phyloP scores from a whole-genome alignment of 805 yeast species.

The Hanseniaspora nectarophila region DNA sequence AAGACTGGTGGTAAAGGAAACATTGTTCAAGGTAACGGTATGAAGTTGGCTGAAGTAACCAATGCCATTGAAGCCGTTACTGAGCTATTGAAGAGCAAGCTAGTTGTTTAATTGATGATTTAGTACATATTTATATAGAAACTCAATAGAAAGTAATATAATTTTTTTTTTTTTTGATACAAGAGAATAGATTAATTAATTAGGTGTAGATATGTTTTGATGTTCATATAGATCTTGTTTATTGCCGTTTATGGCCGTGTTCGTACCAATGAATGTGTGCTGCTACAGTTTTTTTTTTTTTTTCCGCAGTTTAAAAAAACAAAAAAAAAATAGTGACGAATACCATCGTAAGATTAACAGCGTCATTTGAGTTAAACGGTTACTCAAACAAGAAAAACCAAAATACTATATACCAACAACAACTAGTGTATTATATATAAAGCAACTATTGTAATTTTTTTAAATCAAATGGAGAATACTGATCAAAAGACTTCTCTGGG shows the following conservation, averaged over 20 bases:
- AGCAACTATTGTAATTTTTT: no score
- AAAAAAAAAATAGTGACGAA: no score
- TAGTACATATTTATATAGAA: background rate
- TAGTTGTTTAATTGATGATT: constrained; percentile 23
- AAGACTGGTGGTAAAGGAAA: constrained; percentile 98
- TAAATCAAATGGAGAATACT: constrained; percentile 12
- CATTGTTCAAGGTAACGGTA: constrained; percentile 94
- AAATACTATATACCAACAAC: no score
- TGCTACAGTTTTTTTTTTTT: background rate
- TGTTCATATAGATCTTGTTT: no score
- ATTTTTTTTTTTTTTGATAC: no score
- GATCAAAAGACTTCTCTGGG: constrained; percentile 1
- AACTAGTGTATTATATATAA: background rate
- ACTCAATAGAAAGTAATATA: no score
- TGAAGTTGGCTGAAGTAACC: constrained; percentile 53
- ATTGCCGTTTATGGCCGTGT: no score
- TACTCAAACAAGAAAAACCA: background rate
- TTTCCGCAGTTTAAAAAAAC: background rate
- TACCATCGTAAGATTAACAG: no score
- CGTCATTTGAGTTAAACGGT: no score
- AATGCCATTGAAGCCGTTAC: constrained; percentile 65
- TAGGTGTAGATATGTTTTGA: no score
- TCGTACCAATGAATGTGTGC: no score
- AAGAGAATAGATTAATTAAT: no score
- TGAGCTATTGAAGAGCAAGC: constrained; percentile 48